These are phyloP conservation scores for Eleusine indica DNA, from an alignment of 176 grass and related monocot genomes.

Conservation along the genomic window DNA sequence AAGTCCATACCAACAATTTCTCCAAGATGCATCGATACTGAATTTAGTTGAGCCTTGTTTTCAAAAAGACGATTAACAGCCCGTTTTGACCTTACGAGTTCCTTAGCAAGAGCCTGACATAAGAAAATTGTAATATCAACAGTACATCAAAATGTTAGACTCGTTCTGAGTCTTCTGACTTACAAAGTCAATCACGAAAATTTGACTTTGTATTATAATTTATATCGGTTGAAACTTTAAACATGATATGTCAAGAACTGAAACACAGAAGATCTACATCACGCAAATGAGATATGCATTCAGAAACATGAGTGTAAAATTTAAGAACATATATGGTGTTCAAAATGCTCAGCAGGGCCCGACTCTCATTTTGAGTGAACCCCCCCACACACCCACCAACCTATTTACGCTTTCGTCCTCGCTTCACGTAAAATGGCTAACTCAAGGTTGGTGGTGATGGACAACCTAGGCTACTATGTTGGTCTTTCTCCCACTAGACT, in stretches of 20 bases:
- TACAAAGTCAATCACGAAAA: slow-evolving; percentile 9
- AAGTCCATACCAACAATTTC: slow-evolving; percentile 75
- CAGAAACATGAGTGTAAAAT: background rate
- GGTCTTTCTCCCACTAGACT: no score
- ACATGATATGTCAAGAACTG: background rate
- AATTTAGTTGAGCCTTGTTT: slow-evolving; percentile 97
- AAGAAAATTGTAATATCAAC: slow-evolving; percentile 2
- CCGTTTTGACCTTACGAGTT: slow-evolving; percentile 79
- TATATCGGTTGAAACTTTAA: slow-evolving; percentile 1
- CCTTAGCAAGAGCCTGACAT: slow-evolving; percentile 83
- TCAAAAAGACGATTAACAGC: slow-evolving; percentile 95
- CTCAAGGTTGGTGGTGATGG: no score
- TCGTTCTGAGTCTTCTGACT: slow-evolving; percentile 5
- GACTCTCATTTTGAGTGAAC: no score
- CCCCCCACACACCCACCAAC: no score
- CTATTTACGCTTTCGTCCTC: no score
- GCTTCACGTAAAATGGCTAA: no score
- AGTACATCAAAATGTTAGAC: background rate
- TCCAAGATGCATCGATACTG: slow-evolving; percentile 95
- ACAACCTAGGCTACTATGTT: no score
- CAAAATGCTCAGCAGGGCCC: background rate
- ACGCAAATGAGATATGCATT: slow-evolving; percentile 16
- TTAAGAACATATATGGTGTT: background rate
- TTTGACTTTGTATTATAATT: background rate
- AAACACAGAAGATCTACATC: slow-evolving; percentile 1